Conservation (phyloP, 495 filamentous ascomycete genomes). For the Podospora appendiculata region DNA sequence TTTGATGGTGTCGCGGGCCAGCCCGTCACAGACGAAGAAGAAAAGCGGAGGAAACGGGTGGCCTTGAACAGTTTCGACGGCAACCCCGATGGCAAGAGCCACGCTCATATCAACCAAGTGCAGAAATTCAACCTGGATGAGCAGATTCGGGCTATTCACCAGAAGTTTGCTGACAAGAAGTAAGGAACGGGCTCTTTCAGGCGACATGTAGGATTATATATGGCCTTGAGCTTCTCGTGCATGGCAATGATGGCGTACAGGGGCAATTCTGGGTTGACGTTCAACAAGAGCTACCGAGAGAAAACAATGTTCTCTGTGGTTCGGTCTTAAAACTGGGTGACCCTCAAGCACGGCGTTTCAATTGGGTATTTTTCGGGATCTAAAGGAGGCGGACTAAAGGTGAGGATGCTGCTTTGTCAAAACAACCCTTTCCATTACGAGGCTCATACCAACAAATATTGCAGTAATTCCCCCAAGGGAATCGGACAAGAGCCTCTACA, state of each 20-base stretch:
- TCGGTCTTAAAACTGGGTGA: too few species aligned
- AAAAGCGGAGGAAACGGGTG: conserved; percentile 65
- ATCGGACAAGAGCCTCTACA: too few species aligned
- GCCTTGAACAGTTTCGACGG: conserved; percentile 59
- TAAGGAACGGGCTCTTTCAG: neutral
- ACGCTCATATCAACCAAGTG: conserved; percentile 42
- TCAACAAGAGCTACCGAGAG: too few species aligned
- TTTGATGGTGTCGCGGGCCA: conserved; percentile 71
- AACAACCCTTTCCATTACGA: neutral
- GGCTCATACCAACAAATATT: conserved; percentile 9
- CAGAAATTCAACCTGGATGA: conserved; percentile 56
- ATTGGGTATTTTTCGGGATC: too few species aligned
- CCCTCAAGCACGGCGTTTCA: too few species aligned
- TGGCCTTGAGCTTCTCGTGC: neutral
- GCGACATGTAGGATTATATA: neutral
- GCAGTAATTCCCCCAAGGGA: neutral
- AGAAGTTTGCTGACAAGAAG: conserved; percentile 50
- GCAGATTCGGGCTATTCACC: conserved; percentile 60
- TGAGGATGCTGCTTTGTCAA: conserved; percentile 6
- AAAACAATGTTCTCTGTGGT: too few species aligned
- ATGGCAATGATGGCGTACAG: too few species aligned
- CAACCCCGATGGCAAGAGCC: conserved; percentile 49
- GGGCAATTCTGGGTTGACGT: too few species aligned
- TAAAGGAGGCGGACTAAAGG: conserved; percentile 1
- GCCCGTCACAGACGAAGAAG: conserved; percentile 64